Evolutionary conservation across 768 basidiomycete species (phyloP), one percentile per base, ranked within the genome.

Genomic region (Russula virescens): DNA sequence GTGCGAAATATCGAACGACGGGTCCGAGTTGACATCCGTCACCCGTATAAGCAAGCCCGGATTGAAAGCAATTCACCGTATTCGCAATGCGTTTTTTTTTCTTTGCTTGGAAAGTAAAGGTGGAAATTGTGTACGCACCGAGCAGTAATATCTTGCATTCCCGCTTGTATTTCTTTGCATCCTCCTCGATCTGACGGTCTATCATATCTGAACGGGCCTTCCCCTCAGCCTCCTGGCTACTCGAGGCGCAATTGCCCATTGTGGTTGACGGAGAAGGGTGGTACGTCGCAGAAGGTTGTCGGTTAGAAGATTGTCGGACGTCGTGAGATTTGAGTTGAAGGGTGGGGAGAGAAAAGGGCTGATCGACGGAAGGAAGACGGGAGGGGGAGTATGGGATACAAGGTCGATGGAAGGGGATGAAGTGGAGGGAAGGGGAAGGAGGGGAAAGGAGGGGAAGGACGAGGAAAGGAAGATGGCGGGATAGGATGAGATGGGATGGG

Each of bases 121-220:
- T 43, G 42, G 13, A 38, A 38, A 5, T 16, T 5, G 42, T 5
- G 3, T 13, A 19, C 42, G 55, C 64, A 91, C 93, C 94, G n/a
- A 97, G 79, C 16, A 97, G 77, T 23, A 97, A 75, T 68, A 97
- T 94, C 81, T 95, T 95, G 78, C 91, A 94, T 72, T 95, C 94
- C 69, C 86, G 84, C 72, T 87, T 87, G 66, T 88, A 88, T 73
- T 81, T 85, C 73, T 83, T 85, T 18, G 81, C 81, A 73, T 95
- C 94, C 75, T 94, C 92, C 71, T 94, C 91, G 57, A 94, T 83
- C 74, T 85, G 81, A 66, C 81, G 83, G 80, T 94, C 92, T 68
- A 94, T 94, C 70, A 78, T 77, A 72, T 88, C 86, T 19, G 86
- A 88, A 71, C 78, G 79, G 52, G 81, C 80, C 71, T 81, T 84